phyloP scores from a whole-genome alignment of 225 moss, liverwort and hornwort species.

The Polytrichum commune region DNA sequence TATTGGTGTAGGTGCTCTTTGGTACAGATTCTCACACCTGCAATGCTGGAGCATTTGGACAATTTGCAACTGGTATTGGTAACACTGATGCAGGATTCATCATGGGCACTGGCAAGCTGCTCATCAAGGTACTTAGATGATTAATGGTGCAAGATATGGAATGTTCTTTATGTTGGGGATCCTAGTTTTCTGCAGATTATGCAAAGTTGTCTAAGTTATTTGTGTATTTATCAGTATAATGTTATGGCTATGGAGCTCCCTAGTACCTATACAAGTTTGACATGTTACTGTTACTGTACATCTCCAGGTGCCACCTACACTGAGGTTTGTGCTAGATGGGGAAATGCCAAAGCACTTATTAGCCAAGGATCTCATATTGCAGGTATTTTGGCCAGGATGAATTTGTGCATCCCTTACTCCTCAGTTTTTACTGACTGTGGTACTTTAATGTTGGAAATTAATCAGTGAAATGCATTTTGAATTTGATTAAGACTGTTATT shows the following conservation, averaged over 20 bases:
- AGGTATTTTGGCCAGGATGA: constrained; percentile 42
- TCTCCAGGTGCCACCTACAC: constrained; percentile 81
- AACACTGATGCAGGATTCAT: constrained; percentile 99
- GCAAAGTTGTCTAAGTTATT: no score
- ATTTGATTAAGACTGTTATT: no score
- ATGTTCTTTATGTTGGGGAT: neutral
- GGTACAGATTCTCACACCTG: constrained; percentile 98
- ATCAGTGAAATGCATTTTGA: no score
- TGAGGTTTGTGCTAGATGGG: constrained; percentile 87
- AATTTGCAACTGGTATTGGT: constrained; percentile 96
- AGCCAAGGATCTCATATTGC: constrained; percentile 94
- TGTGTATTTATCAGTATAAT: no score
- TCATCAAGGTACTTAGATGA: constrained; percentile 64
- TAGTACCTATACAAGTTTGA: no score
- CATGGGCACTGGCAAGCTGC: constrained; percentile 94
- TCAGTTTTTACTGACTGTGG: no score
- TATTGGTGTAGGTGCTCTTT: constrained; percentile 77
- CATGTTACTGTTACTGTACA: neutral
- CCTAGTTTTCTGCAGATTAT: neutral
- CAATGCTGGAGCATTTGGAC: constrained; percentile 97
- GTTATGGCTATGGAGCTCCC: no score
- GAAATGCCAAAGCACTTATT: constrained; percentile 82
- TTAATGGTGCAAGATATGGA: no score
- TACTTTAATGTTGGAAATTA: no score
- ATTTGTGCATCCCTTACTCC: no score